Base-by-base conservation (phyloP, 371 early-diverging fungal species). In the Dinochytrium kinnereticum region DNA sequence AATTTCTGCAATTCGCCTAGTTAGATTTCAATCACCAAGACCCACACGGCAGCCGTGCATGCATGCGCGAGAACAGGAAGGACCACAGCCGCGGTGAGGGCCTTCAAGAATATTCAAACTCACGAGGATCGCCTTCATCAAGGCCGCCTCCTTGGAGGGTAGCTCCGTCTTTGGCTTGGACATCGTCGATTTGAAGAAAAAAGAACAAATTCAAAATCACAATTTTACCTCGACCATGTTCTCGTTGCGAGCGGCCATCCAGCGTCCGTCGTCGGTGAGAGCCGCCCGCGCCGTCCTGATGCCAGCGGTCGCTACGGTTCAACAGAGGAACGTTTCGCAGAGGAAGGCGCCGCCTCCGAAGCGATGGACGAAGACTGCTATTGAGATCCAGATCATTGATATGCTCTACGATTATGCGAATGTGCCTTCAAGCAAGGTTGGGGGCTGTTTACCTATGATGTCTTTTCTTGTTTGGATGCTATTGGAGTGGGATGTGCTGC, bases 1-100 rank as follows among this genome's bases (percentile, higher is more conserved):
- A 91, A 88, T 91, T 92, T 95, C 96, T 96, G 79, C 70, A 65
- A n/a, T n/a, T n/a, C n/a, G n/a, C n/a, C n/a, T n/a, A n/a, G n/a
- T n/a, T n/a, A n/a, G n/a, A n/a, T n/a, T n/a, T n/a, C n/a, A n/a
- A n/a, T n/a, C n/a, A n/a, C n/a, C n/a, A n/a, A n/a, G n/a, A n/a
- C n/a, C n/a, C n/a, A n/a, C n/a, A n/a, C n/a, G n/a, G n/a, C n/a
- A n/a, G n/a, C n/a, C n/a, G n/a, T n/a, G n/a, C n/a, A n/a, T n/a
- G n/a, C n/a, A n/a, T n/a, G n/a, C n/a, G n/a, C n/a, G n/a, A n/a
- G n/a, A n/a, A n/a, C n/a, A n/a, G n/a, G n/a, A n/a, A n/a, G n/a
- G n/a, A n/a, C n/a, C n/a, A n/a, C n/a, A n/a, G n/a, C n/a, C n/a
- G n/a, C n/a, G n/a, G n/a, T n/a, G n/a, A n/a, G n/a, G n/a, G n/a